Conservation (phyloP, 2,329 filamentous ascomycete species). For the Fusarium proliferatum region DNA sequence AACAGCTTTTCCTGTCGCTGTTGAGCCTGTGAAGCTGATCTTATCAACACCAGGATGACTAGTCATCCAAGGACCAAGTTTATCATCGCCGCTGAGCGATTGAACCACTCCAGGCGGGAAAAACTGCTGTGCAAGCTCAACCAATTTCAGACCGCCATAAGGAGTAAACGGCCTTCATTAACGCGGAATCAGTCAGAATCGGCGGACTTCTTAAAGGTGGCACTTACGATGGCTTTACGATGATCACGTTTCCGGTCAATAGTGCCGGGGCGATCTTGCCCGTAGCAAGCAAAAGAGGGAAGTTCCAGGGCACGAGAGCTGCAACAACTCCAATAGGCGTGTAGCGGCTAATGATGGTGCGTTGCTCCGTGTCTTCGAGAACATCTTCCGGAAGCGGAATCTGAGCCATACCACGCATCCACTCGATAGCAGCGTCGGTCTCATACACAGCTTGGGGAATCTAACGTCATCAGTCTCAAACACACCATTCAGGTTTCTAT, state of each 20-base stretch:
- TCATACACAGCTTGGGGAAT: conserved; percentile 41
- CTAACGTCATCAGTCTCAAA: not conserved
- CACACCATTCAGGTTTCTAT: no score
- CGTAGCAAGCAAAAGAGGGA: conserved; percentile 62
- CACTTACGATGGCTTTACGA: conserved; percentile 63
- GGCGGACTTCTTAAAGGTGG: no score
- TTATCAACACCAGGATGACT: conserved; percentile 69
- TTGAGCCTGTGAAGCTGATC: conserved; percentile 73
- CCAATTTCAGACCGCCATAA: conserved; percentile 68
- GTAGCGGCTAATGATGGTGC: conserved; percentile 49
- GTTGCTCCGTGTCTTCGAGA: conserved; percentile 50
- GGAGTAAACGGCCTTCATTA: conserved; percentile 61
- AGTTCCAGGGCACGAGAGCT: conserved; percentile 67
- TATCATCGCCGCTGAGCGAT: conserved; percentile 68
- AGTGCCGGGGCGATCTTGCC: conserved; percentile 68
- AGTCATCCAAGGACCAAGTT: conserved; percentile 68
- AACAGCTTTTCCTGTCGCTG: conserved; percentile 69
- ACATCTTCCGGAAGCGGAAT: conserved; percentile 49
- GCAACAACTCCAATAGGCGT: conserved; percentile 56
- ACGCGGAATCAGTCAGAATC: no score
- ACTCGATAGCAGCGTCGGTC: conserved; percentile 37
- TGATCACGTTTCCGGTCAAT: conserved; percentile 65
- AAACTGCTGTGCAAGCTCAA: conserved; percentile 65
- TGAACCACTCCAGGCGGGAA: conserved; percentile 72
- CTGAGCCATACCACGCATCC: conserved; percentile 45